Evolutionary conservation across 345 rosid species (phyloP).

Genomic region (Microcos paniculata): DNA sequence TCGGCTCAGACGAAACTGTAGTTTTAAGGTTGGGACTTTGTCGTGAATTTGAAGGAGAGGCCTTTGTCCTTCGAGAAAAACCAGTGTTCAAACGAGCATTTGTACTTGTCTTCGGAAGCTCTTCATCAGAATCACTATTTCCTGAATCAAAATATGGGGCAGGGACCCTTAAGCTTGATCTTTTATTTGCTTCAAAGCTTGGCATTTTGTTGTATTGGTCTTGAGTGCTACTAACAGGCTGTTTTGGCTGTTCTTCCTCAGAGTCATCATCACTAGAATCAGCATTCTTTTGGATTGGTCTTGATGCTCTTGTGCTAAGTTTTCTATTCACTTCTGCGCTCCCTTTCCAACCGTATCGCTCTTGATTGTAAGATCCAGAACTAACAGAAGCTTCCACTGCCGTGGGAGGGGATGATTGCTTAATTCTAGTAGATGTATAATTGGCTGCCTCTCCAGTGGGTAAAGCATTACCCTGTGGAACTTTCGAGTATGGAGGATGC

Average conservation of each 20-base stretch:
- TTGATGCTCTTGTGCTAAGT: conserved; percentile 27
- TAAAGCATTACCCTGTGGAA: conserved; percentile 27
- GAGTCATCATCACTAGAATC: conserved; percentile 39
- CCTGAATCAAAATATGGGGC: conserved; percentile 36
- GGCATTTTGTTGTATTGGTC: conserved; percentile 16
- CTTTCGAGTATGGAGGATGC: conserved; percentile 46
- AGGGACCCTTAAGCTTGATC: conserved; percentile 30
- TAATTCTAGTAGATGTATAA: conserved; percentile 27
- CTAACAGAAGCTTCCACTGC: conserved; percentile 21
- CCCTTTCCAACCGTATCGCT: conserved; percentile 27
- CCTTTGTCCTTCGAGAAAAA: conserved; percentile 66
- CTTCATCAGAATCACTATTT: conserved; percentile 41
- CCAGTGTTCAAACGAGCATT: conserved; percentile 26
- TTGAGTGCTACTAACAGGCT: conserved; percentile 24
- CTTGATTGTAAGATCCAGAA: conserved; percentile 31
- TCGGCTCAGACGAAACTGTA: conserved; percentile 21
- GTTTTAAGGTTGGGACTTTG: conserved; percentile 30
- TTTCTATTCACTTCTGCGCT: conserved; percentile 25
- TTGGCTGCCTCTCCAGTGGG: conserved; percentile 34
- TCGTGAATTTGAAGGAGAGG: conserved; percentile 19
- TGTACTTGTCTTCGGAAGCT: conserved; percentile 31
- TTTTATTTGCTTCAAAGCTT: conserved; percentile 26
- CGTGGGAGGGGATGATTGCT: conserved; percentile 22
- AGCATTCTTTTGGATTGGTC: too few species aligned
- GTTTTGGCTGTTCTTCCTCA: conserved; percentile 28